Evolutionary conservation across 2,329 filamentous ascomycete genomes (phyloP), one percentile per base, ranked within the genome.

Genomic region (Hypoxylon sp.): DNA sequence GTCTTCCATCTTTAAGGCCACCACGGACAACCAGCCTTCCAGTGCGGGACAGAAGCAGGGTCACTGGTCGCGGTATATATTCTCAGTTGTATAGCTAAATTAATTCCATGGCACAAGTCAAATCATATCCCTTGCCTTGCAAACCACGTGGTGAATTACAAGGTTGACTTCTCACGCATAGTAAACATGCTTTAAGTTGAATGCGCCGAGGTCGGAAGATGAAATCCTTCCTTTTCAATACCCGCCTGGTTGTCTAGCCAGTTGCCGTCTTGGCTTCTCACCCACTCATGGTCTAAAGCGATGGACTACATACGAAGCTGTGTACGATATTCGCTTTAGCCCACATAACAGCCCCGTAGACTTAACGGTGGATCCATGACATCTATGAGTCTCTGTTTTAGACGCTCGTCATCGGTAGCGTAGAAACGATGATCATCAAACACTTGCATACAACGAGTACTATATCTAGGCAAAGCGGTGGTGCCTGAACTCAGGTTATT

Each of bases 31-130:
- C 34, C 30, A 63, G 60, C 57, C 61, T 66, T 66, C 48, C 36
- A 38, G 60, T 56, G 43, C 46, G 46, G 52, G 61, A 49, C 34
- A 65, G 51, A 60, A 62, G 60, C 69, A 50, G 61, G 59, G 63
- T 50, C 51, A 48, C 60, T 50, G 63, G 72, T 67, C 60, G 62
- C 68, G 53, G 63, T 71, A 70, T 68, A 74, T 76, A 75, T 74
- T 76, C 73, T 72, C 72, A 72, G 67, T 65, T 75, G 75, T 76
- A 73, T 76, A 76, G 60, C 64, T 67, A 67, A 67, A 74, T 74
- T 74, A 70, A 75, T 74, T 73, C 65, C 69, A 69, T 65, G 43
- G 41, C 19, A 55, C 46, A 58, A 49, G 41, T 49, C 59, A 50
- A 57, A 11, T 56, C 13, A 43, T 10, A 11, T 28, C 14, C 41